A percentile compares a stretch with the other conserved stretches of the same genome.
Evolutionary conservation across 176 grass and related monocot species (phyloP).

Genomic region (Phragmites australis): DNA sequence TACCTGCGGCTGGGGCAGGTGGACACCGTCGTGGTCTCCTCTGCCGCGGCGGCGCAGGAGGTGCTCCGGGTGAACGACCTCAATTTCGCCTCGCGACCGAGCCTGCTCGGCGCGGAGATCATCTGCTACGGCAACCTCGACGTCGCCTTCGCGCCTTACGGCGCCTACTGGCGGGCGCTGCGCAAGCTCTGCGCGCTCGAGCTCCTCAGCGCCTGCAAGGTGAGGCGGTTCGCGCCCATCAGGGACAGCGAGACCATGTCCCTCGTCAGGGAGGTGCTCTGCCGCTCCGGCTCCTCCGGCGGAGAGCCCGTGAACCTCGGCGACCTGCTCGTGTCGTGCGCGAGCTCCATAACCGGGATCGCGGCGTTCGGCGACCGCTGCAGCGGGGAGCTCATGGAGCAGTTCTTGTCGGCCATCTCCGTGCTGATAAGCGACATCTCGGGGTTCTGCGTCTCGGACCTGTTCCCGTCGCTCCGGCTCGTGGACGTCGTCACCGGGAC

Average conservation of each 20-base stretch:
- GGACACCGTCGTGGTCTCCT: neutral
- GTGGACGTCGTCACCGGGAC: constrained; percentile 23
- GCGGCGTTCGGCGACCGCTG: no score
- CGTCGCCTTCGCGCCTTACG: neutral
- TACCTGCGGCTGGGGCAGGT: neutral
- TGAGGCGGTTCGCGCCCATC: neutral
- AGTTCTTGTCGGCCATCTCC: no score
- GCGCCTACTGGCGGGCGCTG: neutral
- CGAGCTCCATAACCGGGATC: neutral
- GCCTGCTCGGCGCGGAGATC: neutral
- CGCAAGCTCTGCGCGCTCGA: neutral
- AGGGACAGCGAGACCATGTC: neutral
- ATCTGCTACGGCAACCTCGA: neutral
- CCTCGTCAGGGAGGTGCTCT: neutral
- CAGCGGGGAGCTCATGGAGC: no score
- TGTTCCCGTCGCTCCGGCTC: constrained; percentile 34
- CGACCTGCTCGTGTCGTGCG: neutral
- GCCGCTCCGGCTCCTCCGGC: no score
- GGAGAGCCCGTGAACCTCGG: neutral
- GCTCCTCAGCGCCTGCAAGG: neutral
- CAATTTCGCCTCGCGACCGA: neutral
- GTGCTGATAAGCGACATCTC: no score
- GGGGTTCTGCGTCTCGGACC: constrained; percentile 28
- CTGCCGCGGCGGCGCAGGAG: neutral
- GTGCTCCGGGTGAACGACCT: neutral